Evolutionary conservation across 139 green algal species (phyloP).

Genomic region (Chlamydomonas applanata): DNA sequence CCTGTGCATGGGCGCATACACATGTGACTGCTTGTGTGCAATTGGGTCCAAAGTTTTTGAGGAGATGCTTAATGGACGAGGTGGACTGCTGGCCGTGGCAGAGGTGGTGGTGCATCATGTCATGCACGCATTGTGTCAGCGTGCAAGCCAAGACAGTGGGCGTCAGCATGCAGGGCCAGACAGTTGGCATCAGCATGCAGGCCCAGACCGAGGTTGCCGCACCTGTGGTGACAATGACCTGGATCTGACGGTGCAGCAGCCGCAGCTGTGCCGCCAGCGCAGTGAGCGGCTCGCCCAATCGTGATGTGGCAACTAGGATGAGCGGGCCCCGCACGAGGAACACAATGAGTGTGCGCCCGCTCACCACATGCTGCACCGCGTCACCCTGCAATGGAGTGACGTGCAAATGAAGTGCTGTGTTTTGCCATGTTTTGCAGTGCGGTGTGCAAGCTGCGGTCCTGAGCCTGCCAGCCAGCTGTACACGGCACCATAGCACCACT

Average conservation of each 20-base stretch:
- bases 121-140: not conserved
- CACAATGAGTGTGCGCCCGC: slow-evolving; percentile 60
- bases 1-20: slow-evolving; percentile 30
- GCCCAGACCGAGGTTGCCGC: not conserved
- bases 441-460: too few species aligned
- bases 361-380: slow-evolving; percentile 39
- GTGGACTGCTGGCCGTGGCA: too few species aligned
- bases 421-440: too few species aligned
- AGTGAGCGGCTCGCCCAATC: slow-evolving; percentile 46
- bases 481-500: too few species aligned
- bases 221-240: slow-evolving; percentile 49
- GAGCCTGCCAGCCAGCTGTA: too few species aligned
- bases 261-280: slow-evolving; percentile 59
- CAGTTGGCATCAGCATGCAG: not conserved
- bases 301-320: slow-evolving; percentile 59
- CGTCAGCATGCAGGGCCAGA: too few species aligned
- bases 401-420: too few species aligned
- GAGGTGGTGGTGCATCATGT: not conserved
- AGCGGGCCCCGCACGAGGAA: slow-evolving; percentile 66
- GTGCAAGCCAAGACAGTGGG: not conserved
- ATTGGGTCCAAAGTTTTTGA: not conserved
- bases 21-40: not conserved
- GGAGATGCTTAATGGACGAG: not conserved
- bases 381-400: slow-evolving; percentile 37
- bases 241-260: slow-evolving; percentile 56